A percentile compares a stretch with the other conserved stretches of the same genome.
phyloP scores from a whole-genome alignment of 1,139 yeast species.

The Protomyces inouyei region DNA sequence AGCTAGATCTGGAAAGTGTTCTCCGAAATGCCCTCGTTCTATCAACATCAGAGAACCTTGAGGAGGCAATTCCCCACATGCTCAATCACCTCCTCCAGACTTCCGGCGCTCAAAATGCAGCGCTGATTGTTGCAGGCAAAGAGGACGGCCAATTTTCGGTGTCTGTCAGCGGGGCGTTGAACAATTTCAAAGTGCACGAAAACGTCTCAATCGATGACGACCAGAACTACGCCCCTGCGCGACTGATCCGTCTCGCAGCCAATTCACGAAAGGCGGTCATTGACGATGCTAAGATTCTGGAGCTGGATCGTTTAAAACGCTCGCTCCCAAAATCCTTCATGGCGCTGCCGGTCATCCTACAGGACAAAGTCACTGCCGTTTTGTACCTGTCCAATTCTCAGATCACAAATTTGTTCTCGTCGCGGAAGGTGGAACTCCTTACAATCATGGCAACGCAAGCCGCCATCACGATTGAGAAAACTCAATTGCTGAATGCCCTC shows the following conservation, averaged over 20 bases:
- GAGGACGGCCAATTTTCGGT: constrained; percentile 29
- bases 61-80: constrained; percentile 27
- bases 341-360: constrained; percentile 11
- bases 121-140: constrained; percentile 28
- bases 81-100: constrained; percentile 32
- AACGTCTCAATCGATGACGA: constrained; percentile 21
- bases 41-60: background rate
- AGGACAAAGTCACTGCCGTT: constrained; percentile 28
- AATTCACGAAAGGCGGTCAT: constrained; percentile 29
- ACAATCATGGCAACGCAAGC: constrained; percentile 32
- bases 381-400: constrained; percentile 32
- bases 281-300: constrained; percentile 8
- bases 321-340: constrained; percentile 15
- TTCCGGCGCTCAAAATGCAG: constrained; percentile 32
- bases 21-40: constrained; percentile 12
- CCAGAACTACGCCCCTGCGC: constrained; percentile 18
- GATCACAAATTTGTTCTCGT: constrained; percentile 27
- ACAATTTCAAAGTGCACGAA: constrained; percentile 20
- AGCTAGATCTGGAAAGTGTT: constrained; percentile 7
- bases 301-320: background rate
- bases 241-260: constrained; percentile 29
- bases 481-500: constrained; percentile 16
- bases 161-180: constrained; percentile 31
- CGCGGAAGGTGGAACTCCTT: constrained; percentile 28
- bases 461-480: constrained; percentile 33